Percentiles rank a stretch among this genome's conserved stretches.
Conservation (phyloP, 106 monocot genomes). For the Chionographis japonica region DNA sequence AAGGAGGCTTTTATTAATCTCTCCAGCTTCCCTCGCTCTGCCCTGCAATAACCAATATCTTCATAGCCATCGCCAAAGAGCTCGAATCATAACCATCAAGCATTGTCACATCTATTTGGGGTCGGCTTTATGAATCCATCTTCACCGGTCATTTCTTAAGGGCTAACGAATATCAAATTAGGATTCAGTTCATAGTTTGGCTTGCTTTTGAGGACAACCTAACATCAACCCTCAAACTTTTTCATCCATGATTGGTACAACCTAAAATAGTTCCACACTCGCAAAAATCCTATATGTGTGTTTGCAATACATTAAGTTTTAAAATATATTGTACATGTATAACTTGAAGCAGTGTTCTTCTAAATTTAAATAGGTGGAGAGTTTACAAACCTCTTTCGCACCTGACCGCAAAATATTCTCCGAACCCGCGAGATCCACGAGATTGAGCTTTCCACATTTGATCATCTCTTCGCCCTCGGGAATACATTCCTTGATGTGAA, state of each 20-base stretch:
- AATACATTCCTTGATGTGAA: slow-evolving; percentile 78
- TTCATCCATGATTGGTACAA: too few species aligned
- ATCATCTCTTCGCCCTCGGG: slow-evolving; percentile 90
- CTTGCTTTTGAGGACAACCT: too few species aligned
- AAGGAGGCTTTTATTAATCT: slow-evolving; percentile 94
- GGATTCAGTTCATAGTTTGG: too few species aligned
- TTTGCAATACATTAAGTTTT: neutral
- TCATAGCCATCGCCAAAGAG: neutral
- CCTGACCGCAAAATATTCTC: slow-evolving; percentile 83
- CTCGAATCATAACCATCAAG: neutral
- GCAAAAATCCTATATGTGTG: too few species aligned
- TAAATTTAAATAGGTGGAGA: neutral
- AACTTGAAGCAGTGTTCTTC: neutral
- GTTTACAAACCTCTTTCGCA: slow-evolving; percentile 64
- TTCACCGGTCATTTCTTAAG: neutral
- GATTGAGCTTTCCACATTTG: slow-evolving; percentile 92
- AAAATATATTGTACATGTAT: neutral
- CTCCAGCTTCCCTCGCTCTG: slow-evolving; percentile 95
- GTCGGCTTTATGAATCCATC: neutral
- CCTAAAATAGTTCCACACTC: too few species aligned
- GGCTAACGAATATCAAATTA: too few species aligned
- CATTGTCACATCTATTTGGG: neutral
- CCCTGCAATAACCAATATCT: slow-evolving; percentile 48
- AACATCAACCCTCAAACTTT: too few species aligned
- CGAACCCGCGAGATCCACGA: slow-evolving; percentile 94